Evolutionary conservation across 805 yeast species (phyloP), one percentile per base, ranked within the genome.

Genomic region (Huiozyma naganishii): DNA sequence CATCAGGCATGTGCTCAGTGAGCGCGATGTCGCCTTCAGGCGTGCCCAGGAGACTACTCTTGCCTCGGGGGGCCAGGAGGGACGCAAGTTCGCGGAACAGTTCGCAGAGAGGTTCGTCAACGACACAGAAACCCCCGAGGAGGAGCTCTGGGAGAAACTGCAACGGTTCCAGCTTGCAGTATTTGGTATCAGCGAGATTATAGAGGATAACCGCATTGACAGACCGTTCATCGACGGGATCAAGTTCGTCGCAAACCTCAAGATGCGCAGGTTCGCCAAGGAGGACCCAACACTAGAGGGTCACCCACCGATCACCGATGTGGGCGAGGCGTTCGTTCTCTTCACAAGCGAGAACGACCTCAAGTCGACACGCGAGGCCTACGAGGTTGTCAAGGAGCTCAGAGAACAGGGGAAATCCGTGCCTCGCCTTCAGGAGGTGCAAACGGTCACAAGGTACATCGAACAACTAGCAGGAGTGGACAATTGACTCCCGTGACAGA

Each of bases 1-100:
- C 53, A 85, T 90, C 55, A 82, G 86, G 60, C 90, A 83, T 60
- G 95, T 86, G 4, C 70, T 90, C 38, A 77, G 86, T 51, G 98
- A 90, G 65, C 76, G 98, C 59, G 83, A 82, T 51, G 76, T 76
- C 46, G 78, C 89, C 0, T 77, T 73, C 55, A 77, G 73, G 50
- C 70, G 78, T 46, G 85, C 82, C 1, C 9, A 11, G 33, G 23
- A 17, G 23, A 17, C 23, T 17, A 17, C 23, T 17, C 23, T 17
- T 17, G 72, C 71, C 52, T 64, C 65, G 23, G 69, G 64, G 37
- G 68, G 77, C 42, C 61, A 62, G 7, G 48, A 47, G 44, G 76
- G 76, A 47, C 61, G 62, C 12, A 53, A 64, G 45, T 74, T 81
- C 47, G 64, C 84, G 45, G 58, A 67, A 6, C 79, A 76, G 33